Base-by-base conservation (phyloP, 495 filamentous ascomycete species). In the Trichoderma gamsii region DNA sequence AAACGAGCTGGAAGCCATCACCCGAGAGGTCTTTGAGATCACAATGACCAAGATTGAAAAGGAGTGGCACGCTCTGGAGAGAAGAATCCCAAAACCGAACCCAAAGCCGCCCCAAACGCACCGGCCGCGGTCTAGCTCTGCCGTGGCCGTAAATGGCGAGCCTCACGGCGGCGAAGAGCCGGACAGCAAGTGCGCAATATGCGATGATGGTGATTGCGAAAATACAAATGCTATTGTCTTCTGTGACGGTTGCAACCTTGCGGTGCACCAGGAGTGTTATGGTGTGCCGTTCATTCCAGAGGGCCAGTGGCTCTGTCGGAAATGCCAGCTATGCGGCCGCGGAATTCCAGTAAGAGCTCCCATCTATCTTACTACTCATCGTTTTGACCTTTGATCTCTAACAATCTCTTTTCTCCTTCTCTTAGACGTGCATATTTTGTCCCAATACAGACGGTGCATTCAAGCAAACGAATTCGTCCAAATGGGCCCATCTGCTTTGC, bases 201-300 rank as follows among this genome's bases (percentile, higher is more conserved):
- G 95, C 71, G 95, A 98, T 75, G 95, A 98, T 74, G 96, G 95
- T 38, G 95, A 99, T 73, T 98, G 96, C 72, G 95, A 98, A 79
- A 99, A 98, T 75, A 92, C 93, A n/a, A 99, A 99, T 77, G 96
- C 95, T 8, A 99, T 99, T 73, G 96, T 99, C 27, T 99, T 99
- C 78, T 99, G 95, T 72, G 95, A 99, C 74, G 96, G 95, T 11
- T 98, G 95, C 77, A 95, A 99, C 79, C 81, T 98, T 27, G 95
- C 95, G 6, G 95, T 99, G 49, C 95, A 99, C 76, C 95, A 99
- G 75, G 95, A 99, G 77, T 99, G 96, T 78, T 99, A 99, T 79
- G 95, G 95, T 70, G 95, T 99, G 64, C 95, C 96, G 38, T 97
- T 96, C 79, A 98, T 99, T 73, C 95, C 95, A 1, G 95, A 98